These are phyloP conservation scores for Ascochyta viciae-villosae DNA, from an alignment of 2,329 filamentous ascomycete species.

Conservation along the genomic window DNA sequence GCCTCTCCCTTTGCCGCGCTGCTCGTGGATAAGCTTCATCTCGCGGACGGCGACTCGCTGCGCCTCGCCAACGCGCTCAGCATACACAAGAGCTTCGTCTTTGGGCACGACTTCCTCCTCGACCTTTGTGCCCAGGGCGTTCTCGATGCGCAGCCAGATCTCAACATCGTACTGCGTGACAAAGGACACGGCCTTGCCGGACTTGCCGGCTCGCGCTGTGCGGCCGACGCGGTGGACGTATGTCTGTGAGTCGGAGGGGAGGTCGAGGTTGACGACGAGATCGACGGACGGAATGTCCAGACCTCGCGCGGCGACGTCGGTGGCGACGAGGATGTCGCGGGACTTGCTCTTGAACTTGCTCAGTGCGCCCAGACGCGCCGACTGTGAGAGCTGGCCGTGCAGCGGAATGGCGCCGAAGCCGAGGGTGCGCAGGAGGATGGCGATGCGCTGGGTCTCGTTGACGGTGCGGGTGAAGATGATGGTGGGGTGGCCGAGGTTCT, in stretches of 20 bases:
- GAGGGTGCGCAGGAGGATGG: slow-evolving; percentile 81
- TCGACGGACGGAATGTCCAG: slow-evolving; percentile 93
- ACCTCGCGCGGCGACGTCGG: slow-evolving; percentile 91
- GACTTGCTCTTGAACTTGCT: slow-evolving; percentile 85
- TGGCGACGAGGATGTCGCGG: slow-evolving; percentile 89
- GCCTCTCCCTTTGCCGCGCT: slow-evolving; percentile 63
- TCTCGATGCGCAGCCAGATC: slow-evolving; percentile 81
- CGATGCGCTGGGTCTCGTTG: slow-evolving; percentile 84
- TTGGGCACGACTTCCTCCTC: slow-evolving; percentile 72
- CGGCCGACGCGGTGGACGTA: slow-evolving; percentile 90
- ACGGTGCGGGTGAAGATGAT: slow-evolving; percentile 95
- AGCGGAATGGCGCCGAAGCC: slow-evolving; percentile 92
- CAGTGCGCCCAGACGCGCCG: slow-evolving; percentile 82
- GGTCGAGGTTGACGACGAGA: slow-evolving; percentile 83
- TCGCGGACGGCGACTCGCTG: slow-evolving; percentile 79
- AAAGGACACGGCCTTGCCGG: slow-evolving; percentile 79
- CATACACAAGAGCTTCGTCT: slow-evolving; percentile 86
- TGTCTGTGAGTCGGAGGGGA: slow-evolving; percentile 85
- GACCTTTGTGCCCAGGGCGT: slow-evolving; percentile 79
- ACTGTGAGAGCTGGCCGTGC: slow-evolving; percentile 90
- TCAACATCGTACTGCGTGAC: slow-evolving; percentile 90
- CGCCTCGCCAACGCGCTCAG: slow-evolving; percentile 79
- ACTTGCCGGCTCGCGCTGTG: slow-evolving; percentile 85
- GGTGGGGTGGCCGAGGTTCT: slow-evolving; percentile 82
- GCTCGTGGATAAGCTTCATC: slow-evolving; percentile 81